A percentile compares a stretch with the other conserved stretches of the same genome.
phyloP scores from a whole-genome alignment of 495 filamentous ascomycete species.

The Neurospora sp. region DNA sequence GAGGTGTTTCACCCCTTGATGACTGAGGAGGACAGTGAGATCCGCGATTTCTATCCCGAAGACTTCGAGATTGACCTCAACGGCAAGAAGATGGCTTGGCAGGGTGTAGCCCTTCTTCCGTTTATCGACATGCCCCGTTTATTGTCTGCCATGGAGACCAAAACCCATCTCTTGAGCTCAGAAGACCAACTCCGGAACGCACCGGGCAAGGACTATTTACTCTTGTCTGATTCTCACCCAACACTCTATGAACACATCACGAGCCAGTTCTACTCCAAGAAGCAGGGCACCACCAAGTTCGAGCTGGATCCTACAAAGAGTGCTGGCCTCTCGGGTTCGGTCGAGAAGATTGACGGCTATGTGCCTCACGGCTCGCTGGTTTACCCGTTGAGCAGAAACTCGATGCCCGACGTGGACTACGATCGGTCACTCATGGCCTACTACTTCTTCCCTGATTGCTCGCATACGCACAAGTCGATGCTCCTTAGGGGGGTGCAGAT shows the following conservation, averaged over 20 bases:
- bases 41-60: slow-evolving; percentile 95
- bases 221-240: slow-evolving; percentile 69
- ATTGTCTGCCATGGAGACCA: slow-evolving; percentile 70
- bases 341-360: slow-evolving; percentile 71
- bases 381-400: slow-evolving; percentile 52
- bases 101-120: slow-evolving; percentile 85
- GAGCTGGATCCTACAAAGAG: slow-evolving; percentile 63
- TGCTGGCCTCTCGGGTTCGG: slow-evolving; percentile 66
- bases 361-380: slow-evolving; percentile 56
- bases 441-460: slow-evolving; percentile 68
- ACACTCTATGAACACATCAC: slow-evolving; percentile 73
- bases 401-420: slow-evolving; percentile 67
- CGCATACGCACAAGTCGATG: slow-evolving; percentile 82
- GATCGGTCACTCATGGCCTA: slow-evolving; percentile 79
- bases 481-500: slow-evolving; percentile 76
- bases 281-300: slow-evolving; percentile 53
- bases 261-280: slow-evolving; percentile 82
- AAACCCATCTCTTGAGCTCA: slow-evolving; percentile 65
- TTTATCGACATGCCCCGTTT: slow-evolving; percentile 93
- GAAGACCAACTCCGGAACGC: slow-evolving; percentile 74
- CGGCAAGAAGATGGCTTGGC: slow-evolving; percentile 97
- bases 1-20: slow-evolving; percentile 79
- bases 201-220: slow-evolving; percentile 68
- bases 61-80: slow-evolving; percentile 91
- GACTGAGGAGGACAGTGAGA: slow-evolving; percentile 75